These are phyloP conservation scores for Rhododendron simsii DNA, from an alignment of 148 eudicot genomes.

Conservation along the genomic window DNA sequence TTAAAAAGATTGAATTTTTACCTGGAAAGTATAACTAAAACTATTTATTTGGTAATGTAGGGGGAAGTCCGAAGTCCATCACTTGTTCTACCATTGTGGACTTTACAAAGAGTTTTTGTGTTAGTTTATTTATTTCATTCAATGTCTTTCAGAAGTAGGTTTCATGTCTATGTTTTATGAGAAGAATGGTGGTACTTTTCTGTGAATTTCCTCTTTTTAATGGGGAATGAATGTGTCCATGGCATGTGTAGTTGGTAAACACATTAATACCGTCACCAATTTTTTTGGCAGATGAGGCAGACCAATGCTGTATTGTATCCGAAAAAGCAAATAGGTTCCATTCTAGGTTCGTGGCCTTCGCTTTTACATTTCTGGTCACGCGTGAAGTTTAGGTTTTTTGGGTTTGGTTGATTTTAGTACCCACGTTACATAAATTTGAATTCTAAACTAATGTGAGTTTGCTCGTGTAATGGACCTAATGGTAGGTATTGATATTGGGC, in stretches of 20 bases:
- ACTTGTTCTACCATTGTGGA: neutral
- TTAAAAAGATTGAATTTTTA: neutral
- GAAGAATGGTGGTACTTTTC: neutral
- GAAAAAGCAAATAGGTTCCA: slow-evolving; percentile 49
- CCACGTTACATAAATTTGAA: neutral
- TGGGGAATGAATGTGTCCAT: neutral
- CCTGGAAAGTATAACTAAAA: neutral
- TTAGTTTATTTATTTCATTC: neutral
- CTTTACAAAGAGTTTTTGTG: neutral
- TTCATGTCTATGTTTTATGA: neutral
- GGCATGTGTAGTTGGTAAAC: neutral
- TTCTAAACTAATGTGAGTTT: neutral
- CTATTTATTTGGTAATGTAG: too few species aligned
- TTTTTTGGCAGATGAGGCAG: slow-evolving; percentile 57
- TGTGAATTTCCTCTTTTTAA: slow-evolving; percentile 1
- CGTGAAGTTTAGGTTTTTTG: neutral
- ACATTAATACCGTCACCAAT: neutral
- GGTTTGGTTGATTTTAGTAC: neutral
- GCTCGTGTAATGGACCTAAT: slow-evolving; percentile 15
- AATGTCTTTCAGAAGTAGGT: neutral
- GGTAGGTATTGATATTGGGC: slow-evolving; percentile 88
- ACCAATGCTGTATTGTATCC: slow-evolving; percentile 29
- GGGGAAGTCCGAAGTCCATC: neutral
- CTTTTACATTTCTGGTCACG: neutral
- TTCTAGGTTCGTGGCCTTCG: slow-evolving; percentile 57